Conservation (phyloP, 139 green algal species). For the Chlamydomonas sp. region DNA sequence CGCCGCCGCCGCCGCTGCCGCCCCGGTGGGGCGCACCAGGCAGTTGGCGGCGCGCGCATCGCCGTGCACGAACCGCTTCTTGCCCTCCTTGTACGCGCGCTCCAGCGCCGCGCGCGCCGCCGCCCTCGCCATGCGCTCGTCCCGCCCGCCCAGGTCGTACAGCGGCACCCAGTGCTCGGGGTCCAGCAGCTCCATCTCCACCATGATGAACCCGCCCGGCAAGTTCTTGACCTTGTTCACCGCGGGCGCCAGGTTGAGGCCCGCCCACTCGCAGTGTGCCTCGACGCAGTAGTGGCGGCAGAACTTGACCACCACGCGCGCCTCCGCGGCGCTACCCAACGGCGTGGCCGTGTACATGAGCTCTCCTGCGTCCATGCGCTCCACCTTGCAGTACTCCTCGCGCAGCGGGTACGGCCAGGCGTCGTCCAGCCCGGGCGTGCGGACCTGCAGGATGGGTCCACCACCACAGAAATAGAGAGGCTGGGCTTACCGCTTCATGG, state of each 20-base stretch:
- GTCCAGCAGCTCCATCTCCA: constrained; percentile 26
- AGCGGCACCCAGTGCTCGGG: neutral
- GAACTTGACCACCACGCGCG: constrained; percentile 3
- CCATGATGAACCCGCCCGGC: neutral
- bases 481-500: no score
- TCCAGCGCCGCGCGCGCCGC: neutral
- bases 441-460: no score
- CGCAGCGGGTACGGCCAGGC: no score
- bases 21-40: neutral
- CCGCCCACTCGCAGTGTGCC: neutral
- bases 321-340: no score
- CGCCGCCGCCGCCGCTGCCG: neutral
- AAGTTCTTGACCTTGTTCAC: neutral
- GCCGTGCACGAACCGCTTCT: neutral
- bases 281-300: neutral
- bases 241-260: neutral
- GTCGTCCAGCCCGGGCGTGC: no score
- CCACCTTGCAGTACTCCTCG: no score
- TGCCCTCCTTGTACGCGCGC: neutral
- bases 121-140: neutral
- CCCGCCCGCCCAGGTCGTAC: no score
- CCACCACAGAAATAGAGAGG: no score
- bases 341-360: no score
- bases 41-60: neutral
- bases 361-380: no score